Percentiles rank a stretch among this genome's conserved stretches.
Evolutionary conservation across 208 protist species (phyloP).

Genomic region (Leishmania tropica): DNA sequence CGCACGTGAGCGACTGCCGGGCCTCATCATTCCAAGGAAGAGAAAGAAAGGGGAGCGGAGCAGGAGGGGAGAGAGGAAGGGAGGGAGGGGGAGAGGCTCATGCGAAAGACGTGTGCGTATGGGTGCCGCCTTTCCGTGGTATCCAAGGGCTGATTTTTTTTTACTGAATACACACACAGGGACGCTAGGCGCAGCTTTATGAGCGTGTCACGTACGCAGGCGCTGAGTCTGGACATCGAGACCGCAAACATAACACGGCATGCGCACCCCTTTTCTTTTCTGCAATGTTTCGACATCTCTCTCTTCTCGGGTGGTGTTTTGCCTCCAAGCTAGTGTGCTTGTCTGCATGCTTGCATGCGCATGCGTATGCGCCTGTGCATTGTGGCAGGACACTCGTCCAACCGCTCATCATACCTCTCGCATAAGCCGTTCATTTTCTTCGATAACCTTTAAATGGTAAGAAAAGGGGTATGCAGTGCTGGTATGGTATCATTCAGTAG

Average conservation of each 20-base stretch:
- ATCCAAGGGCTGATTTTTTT: conserved; percentile 7
- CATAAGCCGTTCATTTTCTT: neutral
- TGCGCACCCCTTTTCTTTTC: neutral
- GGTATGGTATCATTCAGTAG: neutral
- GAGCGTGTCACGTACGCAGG: conserved; percentile 3
- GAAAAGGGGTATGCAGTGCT: neutral
- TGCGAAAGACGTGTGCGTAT: neutral
- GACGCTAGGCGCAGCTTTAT: neutral
- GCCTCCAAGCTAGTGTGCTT: neutral
- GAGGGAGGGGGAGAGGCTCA: neutral
- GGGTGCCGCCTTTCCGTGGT: neutral
- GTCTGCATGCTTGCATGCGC: neutral
- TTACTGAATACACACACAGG: neutral
- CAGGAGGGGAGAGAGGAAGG: neutral
- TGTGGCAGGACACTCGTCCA: neutral
- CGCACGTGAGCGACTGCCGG: neutral
- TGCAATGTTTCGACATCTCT: no score
- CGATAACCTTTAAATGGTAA: neutral
- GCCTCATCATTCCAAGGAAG: neutral
- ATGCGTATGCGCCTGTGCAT: neutral
- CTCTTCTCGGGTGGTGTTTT: neutral
- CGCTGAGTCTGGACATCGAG: conserved; percentile 55
- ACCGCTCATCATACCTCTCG: neutral
- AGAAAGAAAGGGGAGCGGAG: neutral
- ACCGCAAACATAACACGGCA: neutral